Evolutionary conservation across 371 early-diverging fungal genomes (phyloP), one percentile per base, ranked within the genome.

Genomic region (Thermomucor indicae-seudaticae): DNA sequence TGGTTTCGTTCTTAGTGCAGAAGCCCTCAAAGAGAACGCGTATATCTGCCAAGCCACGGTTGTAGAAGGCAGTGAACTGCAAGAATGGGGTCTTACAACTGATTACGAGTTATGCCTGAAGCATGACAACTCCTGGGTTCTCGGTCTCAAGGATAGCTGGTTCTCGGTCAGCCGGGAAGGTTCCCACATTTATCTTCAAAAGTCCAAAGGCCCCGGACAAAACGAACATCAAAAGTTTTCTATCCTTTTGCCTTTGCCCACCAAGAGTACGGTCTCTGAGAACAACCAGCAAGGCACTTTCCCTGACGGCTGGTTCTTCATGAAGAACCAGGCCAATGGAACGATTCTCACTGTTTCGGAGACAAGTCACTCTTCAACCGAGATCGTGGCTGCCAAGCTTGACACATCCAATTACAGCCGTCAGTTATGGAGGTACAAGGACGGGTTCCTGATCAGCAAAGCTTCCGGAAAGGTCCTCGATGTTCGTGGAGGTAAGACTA

Each of bases 251-350:
- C 75, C 75, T 28, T 42, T 74, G 14, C 63, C 67, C 53, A 74
- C 67, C 29, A 72, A 65, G 31, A 45, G 50, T 8, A 43, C 48
- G 1, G 48, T 49, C 11, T 49, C 31, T 27, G 53, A 51, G 30
- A 25, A 19, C 4, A 63, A 66, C 37, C 52, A 42, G 4, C 44
- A 46, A 10, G 62, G 63, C 28, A 57, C 67, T 39, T 83, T 83
- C 65, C 83, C 83, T 30, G 61, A 64, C 19, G 73, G 74, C 32
- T 80, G 75, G 71, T 81, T 83, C 67, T 83, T 80, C 57, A 68
- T 83, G 57, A 83, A 80, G 60, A 77, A 70, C 66, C 83, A 55
- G 54, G 72, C 68, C 12, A 67, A 63, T 8, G 66, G 68, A 34
- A 55, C 70, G 4, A 78, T 77, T 30, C 58, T 81, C 20, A 72